Percentiles rank a stretch among this genome's conserved stretches.
phyloP scores from a whole-genome alignment of 495 filamentous ascomycete species.

The Penicillium samsonianum region DNA sequence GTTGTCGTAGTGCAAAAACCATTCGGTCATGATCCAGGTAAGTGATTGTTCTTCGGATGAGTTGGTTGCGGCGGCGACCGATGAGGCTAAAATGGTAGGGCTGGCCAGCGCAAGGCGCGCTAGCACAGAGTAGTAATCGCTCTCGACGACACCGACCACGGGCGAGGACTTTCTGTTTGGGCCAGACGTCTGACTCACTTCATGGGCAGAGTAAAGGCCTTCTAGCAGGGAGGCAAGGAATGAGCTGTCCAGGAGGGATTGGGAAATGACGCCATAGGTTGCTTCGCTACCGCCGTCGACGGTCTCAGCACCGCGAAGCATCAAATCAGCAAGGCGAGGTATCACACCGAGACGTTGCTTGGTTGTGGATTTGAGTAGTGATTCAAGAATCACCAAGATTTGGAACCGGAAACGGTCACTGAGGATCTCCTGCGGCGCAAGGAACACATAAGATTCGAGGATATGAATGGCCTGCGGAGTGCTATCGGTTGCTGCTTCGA shows the following conservation, averaged over 20 bases:
- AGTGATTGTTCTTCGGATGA: constrained; percentile 53
- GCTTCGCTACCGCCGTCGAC: constrained; percentile 71
- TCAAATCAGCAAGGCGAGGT: constrained; percentile 65
- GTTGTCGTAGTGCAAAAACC: constrained; percentile 85
- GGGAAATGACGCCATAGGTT: constrained; percentile 61
- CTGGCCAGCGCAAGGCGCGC: constrained; percentile 74
- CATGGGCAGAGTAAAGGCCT: constrained; percentile 68
- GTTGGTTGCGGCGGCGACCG: constrained; percentile 43
- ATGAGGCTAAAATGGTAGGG: constrained; percentile 63
- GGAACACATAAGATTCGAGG: constrained; percentile 74
- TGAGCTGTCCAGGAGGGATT: constrained; percentile 66
- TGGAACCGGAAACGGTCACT: constrained; percentile 58
- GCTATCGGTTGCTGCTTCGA: constrained; percentile 68
- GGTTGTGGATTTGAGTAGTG: constrained; percentile 54
- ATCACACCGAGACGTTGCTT: constrained; percentile 67
- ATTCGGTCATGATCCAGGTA: constrained; percentile 77
- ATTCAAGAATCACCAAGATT: constrained; percentile 58
- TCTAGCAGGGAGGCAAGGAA: constrained; percentile 68
- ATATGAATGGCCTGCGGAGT: constrained; percentile 71
- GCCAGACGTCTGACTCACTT: constrained; percentile 73
- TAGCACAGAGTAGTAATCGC: constrained; percentile 81
- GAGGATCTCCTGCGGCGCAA: constrained; percentile 76
- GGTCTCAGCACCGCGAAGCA: constrained; percentile 68
- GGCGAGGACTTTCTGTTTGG: constrained; percentile 64
- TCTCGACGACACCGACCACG: constrained; percentile 69